phyloP scores from a whole-genome alignment of 1,284 basidiomycete species.

The Ganoderma meredithae region DNA sequence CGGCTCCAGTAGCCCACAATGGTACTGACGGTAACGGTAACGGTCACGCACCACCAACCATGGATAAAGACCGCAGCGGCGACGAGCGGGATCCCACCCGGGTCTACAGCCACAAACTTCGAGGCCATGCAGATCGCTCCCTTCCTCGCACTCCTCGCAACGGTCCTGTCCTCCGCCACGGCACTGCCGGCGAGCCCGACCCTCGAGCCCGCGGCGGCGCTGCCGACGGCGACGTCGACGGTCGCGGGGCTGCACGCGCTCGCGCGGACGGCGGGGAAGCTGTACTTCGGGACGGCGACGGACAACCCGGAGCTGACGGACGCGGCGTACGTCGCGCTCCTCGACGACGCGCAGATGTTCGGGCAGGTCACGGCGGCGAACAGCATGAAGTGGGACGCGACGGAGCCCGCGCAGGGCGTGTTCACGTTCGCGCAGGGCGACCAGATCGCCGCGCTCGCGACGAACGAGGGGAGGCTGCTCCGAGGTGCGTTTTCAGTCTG shows the following conservation, averaged over 20 bases:
- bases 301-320: slow-evolving; percentile 62
- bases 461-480: slow-evolving; percentile 49
- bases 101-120: neutral
- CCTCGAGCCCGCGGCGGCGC: slow-evolving; percentile 19
- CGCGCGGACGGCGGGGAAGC: slow-evolving; percentile 57
- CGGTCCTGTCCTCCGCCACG: slow-evolving; percentile 3
- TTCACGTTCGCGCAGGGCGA: slow-evolving; percentile 59
- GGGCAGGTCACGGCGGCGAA: slow-evolving; percentile 61
- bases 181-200: slow-evolving; percentile 28
- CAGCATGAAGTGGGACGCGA: slow-evolving; percentile 67
- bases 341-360: slow-evolving; percentile 54
- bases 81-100: too few relatives aligned
- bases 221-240: slow-evolving; percentile 37
- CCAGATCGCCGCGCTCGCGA: slow-evolving; percentile 54
- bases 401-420: slow-evolving; percentile 55
- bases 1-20: neutral
- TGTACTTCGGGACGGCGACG: slow-evolving; percentile 68
- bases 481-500: slow-evolving; percentile 35
- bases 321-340: slow-evolving; percentile 48
- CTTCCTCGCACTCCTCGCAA: slow-evolving; percentile 18
- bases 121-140: slow-evolving; percentile 21
- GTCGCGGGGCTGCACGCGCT: slow-evolving; percentile 46
- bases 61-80: neutral
- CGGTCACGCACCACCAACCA: neutral
- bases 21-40: neutral